Conservation (phyloP, 257 asterid species). For the Salvia rosmarinus region DNA sequence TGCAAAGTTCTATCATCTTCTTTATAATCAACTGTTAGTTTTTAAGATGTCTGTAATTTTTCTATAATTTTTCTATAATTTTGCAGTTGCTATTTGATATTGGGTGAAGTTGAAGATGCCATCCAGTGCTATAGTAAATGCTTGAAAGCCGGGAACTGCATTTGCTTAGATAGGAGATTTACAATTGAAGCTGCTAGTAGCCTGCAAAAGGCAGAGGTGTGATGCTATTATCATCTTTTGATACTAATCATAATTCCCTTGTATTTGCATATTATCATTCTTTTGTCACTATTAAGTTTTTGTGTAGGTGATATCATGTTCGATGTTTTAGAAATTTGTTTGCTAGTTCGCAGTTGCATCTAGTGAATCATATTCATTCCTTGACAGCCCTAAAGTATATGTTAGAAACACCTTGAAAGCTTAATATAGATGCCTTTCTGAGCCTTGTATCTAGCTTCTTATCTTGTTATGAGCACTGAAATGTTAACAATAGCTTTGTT, state of each 20-base stretch:
- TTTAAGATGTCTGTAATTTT: constrained; percentile 9
- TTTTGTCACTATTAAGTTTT: neutral
- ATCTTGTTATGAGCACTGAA: neutral
- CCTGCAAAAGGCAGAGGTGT: constrained; percentile 82
- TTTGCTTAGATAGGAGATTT: constrained; percentile 85
- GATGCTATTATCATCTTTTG: constrained; percentile 24
- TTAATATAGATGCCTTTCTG: constrained; percentile 19
- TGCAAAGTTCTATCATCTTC: constrained; percentile 5
- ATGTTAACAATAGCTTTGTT: constrained; percentile 2
- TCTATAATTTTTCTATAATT: constrained; percentile 19
- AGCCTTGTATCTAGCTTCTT: constrained; percentile 16
- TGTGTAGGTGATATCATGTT: neutral
- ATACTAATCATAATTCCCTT: neutral
- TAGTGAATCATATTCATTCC: neutral
- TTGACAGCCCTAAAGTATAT: neutral
- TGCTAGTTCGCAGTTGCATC: neutral
- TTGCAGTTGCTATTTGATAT: constrained; percentile 73
- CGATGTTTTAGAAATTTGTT: neutral
- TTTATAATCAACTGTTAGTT: constrained; percentile 6
- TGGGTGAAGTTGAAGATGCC: constrained; percentile 88
- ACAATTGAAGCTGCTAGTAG: constrained; percentile 86
- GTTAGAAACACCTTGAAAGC: constrained; percentile 10
- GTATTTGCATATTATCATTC: neutral
- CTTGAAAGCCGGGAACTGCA: constrained; percentile 53
- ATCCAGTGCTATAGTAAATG: constrained; percentile 57